Conservation (phyloP, 176 grass and related monocot genomes). For the Elymus sibiricus region DNA sequence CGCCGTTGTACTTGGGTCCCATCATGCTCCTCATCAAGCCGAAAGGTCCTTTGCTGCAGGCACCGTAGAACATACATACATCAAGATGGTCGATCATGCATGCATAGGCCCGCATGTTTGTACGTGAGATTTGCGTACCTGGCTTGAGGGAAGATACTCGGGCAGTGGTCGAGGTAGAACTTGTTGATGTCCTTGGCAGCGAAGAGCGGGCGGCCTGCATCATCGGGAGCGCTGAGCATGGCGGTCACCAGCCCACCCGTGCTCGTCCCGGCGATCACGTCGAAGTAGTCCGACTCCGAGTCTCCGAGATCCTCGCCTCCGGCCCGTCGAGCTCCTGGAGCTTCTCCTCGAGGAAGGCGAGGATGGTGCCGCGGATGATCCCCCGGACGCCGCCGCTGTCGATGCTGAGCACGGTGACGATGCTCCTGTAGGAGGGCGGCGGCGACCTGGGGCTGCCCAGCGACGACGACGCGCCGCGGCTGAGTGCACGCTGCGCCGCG, state of each 20-base stretch:
- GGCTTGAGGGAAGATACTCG: slow-evolving; percentile 30
- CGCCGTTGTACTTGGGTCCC: background rate
- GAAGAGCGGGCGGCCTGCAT: background rate
- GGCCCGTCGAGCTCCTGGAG: slow-evolving; percentile 5
- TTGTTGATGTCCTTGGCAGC: slow-evolving; percentile 42
- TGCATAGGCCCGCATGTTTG: background rate
- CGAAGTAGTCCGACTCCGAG: slow-evolving; percentile 97
- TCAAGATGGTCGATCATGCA: background rate
- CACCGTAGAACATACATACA: background rate
- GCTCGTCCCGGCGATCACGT: slow-evolving; percentile 76
- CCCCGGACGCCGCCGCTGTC: background rate
- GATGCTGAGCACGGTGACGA: background rate
- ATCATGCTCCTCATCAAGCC: background rate
- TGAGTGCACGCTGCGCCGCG: background rate
- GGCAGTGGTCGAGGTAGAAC: slow-evolving; percentile 37
- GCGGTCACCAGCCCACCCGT: slow-evolving; percentile 47
- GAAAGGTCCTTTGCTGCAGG: background rate
- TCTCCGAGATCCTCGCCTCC: slow-evolving; percentile 10
- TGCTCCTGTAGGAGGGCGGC: background rate
- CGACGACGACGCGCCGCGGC: background rate
- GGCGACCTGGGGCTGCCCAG: background rate
- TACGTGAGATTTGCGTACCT: background rate
- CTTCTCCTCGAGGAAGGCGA: background rate
- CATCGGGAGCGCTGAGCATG: slow-evolving; percentile 37
- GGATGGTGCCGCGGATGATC: background rate